Conservation (phyloP, 352 stramenopile genomes). For the Pythium phragmiticola region DNA sequence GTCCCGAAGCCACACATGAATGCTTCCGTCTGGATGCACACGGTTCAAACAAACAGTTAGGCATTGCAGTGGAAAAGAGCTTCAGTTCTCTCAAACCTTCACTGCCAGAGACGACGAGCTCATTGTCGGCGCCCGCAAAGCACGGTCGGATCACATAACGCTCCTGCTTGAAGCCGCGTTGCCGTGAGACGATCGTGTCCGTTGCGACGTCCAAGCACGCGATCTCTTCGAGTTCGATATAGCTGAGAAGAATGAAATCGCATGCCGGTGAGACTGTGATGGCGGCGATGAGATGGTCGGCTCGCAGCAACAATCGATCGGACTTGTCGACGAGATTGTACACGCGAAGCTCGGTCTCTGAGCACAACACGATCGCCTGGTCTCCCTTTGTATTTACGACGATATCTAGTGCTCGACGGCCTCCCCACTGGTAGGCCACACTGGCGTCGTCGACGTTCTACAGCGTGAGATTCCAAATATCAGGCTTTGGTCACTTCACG, state of each 20-base stretch:
- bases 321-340: conserved; percentile 63
- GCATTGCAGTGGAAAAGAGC: neutral
- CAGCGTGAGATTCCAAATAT: neutral
- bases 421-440: conserved; percentile 68
- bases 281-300: conserved; percentile 54
- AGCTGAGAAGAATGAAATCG: conserved; percentile 58
- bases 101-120: conserved; percentile 62
- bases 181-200: conserved; percentile 44
- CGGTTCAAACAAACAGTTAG: neutral
- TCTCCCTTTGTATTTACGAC: conserved; percentile 52
- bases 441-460: conserved; percentile 51
- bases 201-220: conserved; percentile 48
- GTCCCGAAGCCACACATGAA: conserved; percentile 64
- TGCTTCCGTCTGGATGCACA: conserved; percentile 35
- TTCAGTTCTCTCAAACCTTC: conserved; percentile 46
- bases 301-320: conserved; percentile 54
- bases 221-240: conserved; percentile 62
- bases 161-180: conserved; percentile 54
- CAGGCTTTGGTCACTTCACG: neutral
- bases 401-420: conserved; percentile 57
- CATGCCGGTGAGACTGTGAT: conserved; percentile 46
- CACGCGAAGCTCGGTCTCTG: conserved; percentile 51
- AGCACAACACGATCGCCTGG: conserved; percentile 58
- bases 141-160: conserved; percentile 66
- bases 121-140: conserved; percentile 48